Base-by-base conservation (phyloP, 163 green algal genomes). In the Picocystis sp. region DNA sequence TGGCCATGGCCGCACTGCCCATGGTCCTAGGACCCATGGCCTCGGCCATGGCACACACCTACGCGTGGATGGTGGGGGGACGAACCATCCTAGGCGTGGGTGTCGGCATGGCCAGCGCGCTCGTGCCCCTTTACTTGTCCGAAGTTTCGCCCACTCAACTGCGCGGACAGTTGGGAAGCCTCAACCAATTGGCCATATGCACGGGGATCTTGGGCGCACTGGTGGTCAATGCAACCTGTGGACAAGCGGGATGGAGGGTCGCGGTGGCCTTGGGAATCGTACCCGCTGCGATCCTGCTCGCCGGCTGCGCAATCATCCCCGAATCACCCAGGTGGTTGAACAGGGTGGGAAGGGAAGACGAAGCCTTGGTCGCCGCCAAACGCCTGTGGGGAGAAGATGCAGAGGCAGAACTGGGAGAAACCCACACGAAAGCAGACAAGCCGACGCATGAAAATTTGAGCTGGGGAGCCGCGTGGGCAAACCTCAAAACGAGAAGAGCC, bases 181-280 rank as follows among this genome's bases (percentile, higher is more conserved):
- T 94, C 19, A 97, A 96, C 67, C 89, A 98, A 77, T 71, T 98
- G n/a, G 67, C 80, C 61, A 96, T 97, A 64, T 94, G 83, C 68
- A 45, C 93, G 11, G 88, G 88, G 55, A 97, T 97, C 72, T 72
- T 94, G 43, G 76, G 42, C 1, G 84, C 83, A 3, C 72, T 92
- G 64, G 47, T 79, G 1, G 76, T 81, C 47, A 89, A 93, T 47
- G 71, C 93, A 35, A 68, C 63, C 11, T 43, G 93, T 34, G 79
- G 77, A 0, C 57, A 66, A 0, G 56, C 55, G 23, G 74, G 68
- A 17, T 97, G 89, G 89, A 66, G 87, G 17, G 72, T 60, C 11
- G 94, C 95, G 77, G 95, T 97, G 61, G 61, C 23, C 8, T 29
- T 92, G 19, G 77, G 78, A 0, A 62, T 64, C 0, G 29, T 82